These are phyloP conservation scores for Theobroma cacao DNA, from an alignment of 345 rosid species.

Conservation along the genomic window DNA sequence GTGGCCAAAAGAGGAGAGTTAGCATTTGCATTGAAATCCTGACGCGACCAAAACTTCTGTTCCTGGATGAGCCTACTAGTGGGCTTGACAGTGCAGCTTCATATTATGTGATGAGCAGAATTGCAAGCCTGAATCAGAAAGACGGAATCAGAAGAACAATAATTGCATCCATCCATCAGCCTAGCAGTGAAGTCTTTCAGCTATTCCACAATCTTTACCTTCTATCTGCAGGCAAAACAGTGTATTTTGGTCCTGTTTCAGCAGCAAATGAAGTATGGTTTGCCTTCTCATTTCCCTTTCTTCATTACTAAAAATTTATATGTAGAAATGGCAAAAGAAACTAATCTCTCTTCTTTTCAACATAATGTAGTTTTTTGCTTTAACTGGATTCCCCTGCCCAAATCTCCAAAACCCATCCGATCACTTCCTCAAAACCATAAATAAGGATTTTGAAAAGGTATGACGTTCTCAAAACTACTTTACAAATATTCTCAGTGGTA, in stretches of 20 bases:
- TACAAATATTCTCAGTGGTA: not conserved
- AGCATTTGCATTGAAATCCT: slow-evolving; percentile 59
- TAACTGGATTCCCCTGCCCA: slow-evolving; percentile 49
- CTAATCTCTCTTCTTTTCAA: not conserved
- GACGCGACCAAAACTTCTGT: slow-evolving; percentile 45
- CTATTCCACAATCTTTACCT: slow-evolving; percentile 51
- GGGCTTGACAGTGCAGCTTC: slow-evolving; percentile 58
- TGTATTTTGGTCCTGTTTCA: slow-evolving; percentile 49
- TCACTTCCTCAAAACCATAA: slow-evolving; percentile 45
- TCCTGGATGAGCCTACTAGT: slow-evolving; percentile 61
- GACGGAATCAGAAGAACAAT: slow-evolving; percentile 31
- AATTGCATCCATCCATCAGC: slow-evolving; percentile 52
- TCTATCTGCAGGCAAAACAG: slow-evolving; percentile 42
- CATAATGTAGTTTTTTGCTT: slow-evolving; percentile 41
- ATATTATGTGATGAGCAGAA: slow-evolving; percentile 43
- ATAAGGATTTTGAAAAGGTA: slow-evolving; percentile 48
- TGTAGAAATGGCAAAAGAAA: not conserved
- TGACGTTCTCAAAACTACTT: not conserved
- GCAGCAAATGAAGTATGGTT: slow-evolving; percentile 30
- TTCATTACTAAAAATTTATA: not conserved
- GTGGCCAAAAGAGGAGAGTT: slow-evolving; percentile 61
- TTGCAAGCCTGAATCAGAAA: slow-evolving; percentile 28
- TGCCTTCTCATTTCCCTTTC: not conserved
- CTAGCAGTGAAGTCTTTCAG: slow-evolving; percentile 44
- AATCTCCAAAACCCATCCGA: slow-evolving; percentile 43